A percentile compares a stretch with the other conserved stretches of the same genome.
These are phyloP conservation scores for Beauveria pseudobassiana DNA, from an alignment of 2,329 filamentous ascomycete genomes.

Conservation along the genomic window DNA sequence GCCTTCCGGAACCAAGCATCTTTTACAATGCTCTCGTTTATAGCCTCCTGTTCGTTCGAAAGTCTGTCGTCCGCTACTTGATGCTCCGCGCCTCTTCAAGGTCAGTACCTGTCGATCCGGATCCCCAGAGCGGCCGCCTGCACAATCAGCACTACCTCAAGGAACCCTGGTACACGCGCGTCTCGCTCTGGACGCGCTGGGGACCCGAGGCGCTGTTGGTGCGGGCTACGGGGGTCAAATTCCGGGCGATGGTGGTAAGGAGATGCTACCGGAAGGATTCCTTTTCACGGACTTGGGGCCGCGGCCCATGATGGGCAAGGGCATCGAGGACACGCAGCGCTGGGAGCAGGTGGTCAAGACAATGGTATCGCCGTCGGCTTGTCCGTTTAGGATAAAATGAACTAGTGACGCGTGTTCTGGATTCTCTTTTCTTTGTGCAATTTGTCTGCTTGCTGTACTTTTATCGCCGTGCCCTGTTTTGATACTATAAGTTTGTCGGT, in stretches of 20 bases:
- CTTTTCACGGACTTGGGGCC: slow-evolving; percentile 57
- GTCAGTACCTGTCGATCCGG: slow-evolving; percentile 36
- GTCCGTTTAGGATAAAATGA: slow-evolving; percentile 31
- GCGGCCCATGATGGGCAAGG: slow-evolving; percentile 41
- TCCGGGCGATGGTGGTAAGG: slow-evolving; percentile 32
- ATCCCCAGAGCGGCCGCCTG: slow-evolving; percentile 46
- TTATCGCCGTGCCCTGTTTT: too few species aligned
- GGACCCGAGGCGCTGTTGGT: slow-evolving; percentile 45
- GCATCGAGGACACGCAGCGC: slow-evolving; percentile 20
- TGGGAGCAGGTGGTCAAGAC: slow-evolving; percentile 33
- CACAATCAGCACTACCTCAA: slow-evolving; percentile 45
- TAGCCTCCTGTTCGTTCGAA: slow-evolving; percentile 42
- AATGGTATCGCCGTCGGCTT: slow-evolving; percentile 27
- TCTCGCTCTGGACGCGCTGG: slow-evolving; percentile 55
- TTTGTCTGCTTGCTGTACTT: too few species aligned
- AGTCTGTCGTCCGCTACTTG: slow-evolving; percentile 49
- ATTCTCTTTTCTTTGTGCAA: too few species aligned
- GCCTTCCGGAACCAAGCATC: slow-evolving; percentile 37
- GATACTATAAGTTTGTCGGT: too few species aligned
- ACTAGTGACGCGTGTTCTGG: background rate
- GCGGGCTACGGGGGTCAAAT: slow-evolving; percentile 36
- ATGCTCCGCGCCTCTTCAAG: slow-evolving; percentile 43
- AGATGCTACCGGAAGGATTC: slow-evolving; percentile 43
- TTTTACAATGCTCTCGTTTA: slow-evolving; percentile 34
- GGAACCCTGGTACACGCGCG: slow-evolving; percentile 57